phyloP scores from a whole-genome alignment of 306 rosid genomes.

The Mimosa pudica region DNA sequence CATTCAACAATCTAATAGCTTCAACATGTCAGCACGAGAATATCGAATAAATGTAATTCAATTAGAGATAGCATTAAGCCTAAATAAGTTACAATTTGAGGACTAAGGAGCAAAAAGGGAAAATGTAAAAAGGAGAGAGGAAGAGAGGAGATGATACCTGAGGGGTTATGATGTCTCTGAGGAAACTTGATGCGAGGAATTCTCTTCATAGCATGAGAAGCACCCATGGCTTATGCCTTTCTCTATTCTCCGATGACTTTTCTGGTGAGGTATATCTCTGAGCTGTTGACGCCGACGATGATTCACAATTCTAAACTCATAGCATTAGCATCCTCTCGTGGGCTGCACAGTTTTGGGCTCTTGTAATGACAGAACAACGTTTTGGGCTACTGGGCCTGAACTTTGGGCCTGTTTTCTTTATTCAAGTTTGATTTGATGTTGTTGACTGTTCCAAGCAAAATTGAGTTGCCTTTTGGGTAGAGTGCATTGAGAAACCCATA shows the following conservation, averaged over 20 bases:
- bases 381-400: neutral
- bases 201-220: constrained; percentile 58
- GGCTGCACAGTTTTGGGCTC: neutral
- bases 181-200: constrained; percentile 87
- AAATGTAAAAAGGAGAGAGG: neutral
- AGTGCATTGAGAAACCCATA: too few relatives aligned
- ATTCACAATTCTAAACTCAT: neutral
- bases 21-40: neutral
- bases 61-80: neutral
- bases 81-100: neutral
- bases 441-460: too few relatives aligned
- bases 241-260: neutral
- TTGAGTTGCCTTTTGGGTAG: too few relatives aligned
- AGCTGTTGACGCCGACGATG: neutral
- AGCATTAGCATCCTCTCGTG: neutral
- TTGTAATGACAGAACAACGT: neutral
- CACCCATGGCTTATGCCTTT: constrained; percentile 48
- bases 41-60: neutral
- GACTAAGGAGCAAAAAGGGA: neutral
- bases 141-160: constrained; percentile 37
- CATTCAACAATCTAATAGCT: neutral
- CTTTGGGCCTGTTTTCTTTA: neutral
- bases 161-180: constrained; percentile 47
- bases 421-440: too few relatives aligned
- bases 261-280: neutral